These are phyloP conservation scores for Neoconidiobolus thromboides DNA, from an alignment of 371 early-diverging fungal genomes.

Conservation along the genomic window DNA sequence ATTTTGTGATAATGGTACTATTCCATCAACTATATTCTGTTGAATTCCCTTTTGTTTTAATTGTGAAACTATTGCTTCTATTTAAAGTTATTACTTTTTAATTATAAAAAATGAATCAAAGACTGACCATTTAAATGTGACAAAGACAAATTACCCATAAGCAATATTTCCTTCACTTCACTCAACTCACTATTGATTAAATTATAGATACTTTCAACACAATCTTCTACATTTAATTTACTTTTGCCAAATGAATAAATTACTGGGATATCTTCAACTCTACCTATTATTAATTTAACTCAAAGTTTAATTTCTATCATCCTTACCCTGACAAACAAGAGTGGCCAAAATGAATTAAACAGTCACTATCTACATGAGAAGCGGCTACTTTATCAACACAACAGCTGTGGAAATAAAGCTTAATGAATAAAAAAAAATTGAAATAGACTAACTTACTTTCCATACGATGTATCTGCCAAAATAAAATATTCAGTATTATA, in stretches of 20 bases:
- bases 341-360: constrained; percentile 82
- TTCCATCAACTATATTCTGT: background rate
- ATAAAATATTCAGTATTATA: constrained; percentile 33
- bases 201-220: constrained; percentile 19
- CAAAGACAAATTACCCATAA: no score
- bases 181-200: constrained; percentile 7
- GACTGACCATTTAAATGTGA: no score
- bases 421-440: background rate
- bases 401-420: constrained; percentile 34
- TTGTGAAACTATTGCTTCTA: background rate
- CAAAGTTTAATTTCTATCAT: background rate
- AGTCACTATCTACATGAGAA: constrained; percentile 60
- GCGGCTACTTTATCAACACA: constrained; percentile 94
- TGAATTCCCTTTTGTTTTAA: background rate
- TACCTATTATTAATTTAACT: constrained; percentile 8
- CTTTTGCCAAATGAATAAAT: constrained; percentile 69
- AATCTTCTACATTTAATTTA: constrained; percentile 35
- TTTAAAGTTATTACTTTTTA: background rate
- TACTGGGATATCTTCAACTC: constrained; percentile 60
- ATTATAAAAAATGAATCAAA: no score
- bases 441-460: constrained; percentile 24
- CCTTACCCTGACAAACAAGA: constrained; percentile 36
- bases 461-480: constrained; percentile 86
- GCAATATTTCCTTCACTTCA: background rate
- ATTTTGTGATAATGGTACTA: background rate